phyloP scores from a whole-genome alignment of 192 early-diverging fungal species.

The Linnemannia hyalina region DNA sequence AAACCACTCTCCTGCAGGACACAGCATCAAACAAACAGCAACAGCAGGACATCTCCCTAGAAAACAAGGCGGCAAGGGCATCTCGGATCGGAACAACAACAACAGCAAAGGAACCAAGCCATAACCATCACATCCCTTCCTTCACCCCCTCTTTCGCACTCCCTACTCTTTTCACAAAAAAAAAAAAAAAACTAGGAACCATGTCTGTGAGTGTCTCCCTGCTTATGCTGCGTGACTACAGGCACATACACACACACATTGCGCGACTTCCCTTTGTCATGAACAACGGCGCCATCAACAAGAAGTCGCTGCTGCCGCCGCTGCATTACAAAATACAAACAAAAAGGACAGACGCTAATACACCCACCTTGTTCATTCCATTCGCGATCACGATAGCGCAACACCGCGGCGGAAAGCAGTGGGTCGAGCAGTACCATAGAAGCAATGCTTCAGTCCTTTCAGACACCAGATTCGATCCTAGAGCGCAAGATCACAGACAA shows the following conservation, averaged over 20 bases:
- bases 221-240: not conserved
- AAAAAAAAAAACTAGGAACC: not conserved
- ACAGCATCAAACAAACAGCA: not conserved
- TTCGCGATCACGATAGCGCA: constrained; percentile 4
- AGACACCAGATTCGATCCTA: constrained; percentile 60
- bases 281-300: not conserved
- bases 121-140: not conserved
- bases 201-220: constrained; percentile 3
- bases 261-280: not conserved
- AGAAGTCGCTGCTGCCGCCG: not conserved
- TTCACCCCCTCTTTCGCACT: not conserved
- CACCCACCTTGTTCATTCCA: not conserved
- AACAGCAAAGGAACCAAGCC: not conserved
- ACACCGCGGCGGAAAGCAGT: constrained; percentile 7
- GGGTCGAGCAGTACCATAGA: constrained; percentile 10
- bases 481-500: constrained; percentile 60
- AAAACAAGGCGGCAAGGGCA: not conserved
- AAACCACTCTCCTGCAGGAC: not conserved
- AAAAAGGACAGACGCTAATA: not conserved
- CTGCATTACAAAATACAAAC: not conserved
- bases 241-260: not conserved
- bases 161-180: not conserved
- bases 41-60: not conserved
- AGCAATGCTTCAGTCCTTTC: constrained; percentile 39
- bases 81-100: not conserved